phyloP scores from a whole-genome alignment of 805 yeast genomes.

The Teunomyces panamensis region DNA sequence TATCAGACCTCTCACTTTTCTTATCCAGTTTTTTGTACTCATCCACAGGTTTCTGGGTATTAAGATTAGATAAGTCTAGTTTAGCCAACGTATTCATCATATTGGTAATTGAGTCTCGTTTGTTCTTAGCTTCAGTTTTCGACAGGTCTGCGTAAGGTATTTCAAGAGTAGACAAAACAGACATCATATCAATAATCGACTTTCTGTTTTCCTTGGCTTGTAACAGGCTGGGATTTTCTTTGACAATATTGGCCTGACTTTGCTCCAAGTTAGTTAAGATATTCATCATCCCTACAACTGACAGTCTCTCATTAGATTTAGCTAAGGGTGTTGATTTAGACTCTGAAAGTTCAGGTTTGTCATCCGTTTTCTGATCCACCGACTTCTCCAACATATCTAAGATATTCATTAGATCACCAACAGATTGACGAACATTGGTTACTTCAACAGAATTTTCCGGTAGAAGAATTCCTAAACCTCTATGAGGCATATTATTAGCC shows the following conservation, averaged over 20 bases:
- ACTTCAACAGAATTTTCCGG: neutral
- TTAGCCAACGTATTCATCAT: slow-evolving; percentile 22
- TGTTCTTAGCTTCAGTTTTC: slow-evolving; percentile 5
- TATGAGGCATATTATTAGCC: neutral
- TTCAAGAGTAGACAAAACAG: slow-evolving; percentile 20
- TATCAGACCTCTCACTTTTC: neutral
- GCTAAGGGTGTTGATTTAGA: neutral
- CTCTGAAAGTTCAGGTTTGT: neutral
- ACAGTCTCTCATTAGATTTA: slow-evolving; percentile 7
- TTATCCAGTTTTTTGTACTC: neutral
- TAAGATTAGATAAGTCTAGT: slow-evolving; percentile 9
- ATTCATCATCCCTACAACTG: slow-evolving; percentile 14
- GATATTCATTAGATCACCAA: slow-evolving; percentile 28
- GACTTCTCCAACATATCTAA: slow-evolving; percentile 10
- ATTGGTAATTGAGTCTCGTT: slow-evolving; percentile 20
- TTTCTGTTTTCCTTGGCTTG: slow-evolving; percentile 19
- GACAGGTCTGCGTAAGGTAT: neutral
- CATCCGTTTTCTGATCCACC: neutral
- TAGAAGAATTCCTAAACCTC: neutral
- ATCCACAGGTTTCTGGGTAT: neutral
- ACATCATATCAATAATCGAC: slow-evolving; percentile 34
- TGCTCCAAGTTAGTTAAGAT: slow-evolving; percentile 12
- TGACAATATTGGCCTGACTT: slow-evolving; percentile 8
- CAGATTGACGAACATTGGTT: slow-evolving; percentile 17
- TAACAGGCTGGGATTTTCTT: slow-evolving; percentile 8